Evolutionary conservation across 2,329 filamentous ascomycete genomes (phyloP).

Genomic region (Aspergillus sp.): DNA sequence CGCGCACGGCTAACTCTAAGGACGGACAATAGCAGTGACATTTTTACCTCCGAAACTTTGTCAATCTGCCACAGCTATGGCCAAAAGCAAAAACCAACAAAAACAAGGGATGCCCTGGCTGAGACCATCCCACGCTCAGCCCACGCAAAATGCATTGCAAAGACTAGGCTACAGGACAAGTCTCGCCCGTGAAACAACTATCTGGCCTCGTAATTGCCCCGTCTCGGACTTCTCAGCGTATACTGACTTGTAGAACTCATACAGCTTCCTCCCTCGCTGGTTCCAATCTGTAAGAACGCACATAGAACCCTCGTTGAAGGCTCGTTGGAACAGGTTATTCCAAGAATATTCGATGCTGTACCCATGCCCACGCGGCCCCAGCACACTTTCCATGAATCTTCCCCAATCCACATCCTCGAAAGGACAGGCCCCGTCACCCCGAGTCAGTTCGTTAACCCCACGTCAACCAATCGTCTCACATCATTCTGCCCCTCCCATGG

Average conservation of each 20-base stretch:
- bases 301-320: background rate
- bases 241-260: background rate
- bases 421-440: background rate
- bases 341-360: background rate
- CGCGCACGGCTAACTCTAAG: background rate
- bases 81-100: background rate
- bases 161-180: background rate
- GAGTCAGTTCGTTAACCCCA: background rate
- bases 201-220: background rate
- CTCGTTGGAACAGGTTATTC: background rate
- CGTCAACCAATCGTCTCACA: background rate
- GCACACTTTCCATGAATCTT: background rate
- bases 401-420: too few species aligned
- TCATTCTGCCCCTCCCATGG: background rate
- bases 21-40: background rate
- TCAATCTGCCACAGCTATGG: background rate
- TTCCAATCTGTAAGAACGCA: background rate
- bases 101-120: background rate
- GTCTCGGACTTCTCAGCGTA: background rate
- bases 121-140: background rate
- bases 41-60: background rate
- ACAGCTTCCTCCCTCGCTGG: background rate
- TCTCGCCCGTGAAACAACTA: background rate
- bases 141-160: too few species aligned
- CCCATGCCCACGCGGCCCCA: background rate